Percentiles rank a stretch among this genome's conserved stretches.
phyloP scores from a whole-genome alignment of 208 protist species.

The Strigomonas galati region DNA sequence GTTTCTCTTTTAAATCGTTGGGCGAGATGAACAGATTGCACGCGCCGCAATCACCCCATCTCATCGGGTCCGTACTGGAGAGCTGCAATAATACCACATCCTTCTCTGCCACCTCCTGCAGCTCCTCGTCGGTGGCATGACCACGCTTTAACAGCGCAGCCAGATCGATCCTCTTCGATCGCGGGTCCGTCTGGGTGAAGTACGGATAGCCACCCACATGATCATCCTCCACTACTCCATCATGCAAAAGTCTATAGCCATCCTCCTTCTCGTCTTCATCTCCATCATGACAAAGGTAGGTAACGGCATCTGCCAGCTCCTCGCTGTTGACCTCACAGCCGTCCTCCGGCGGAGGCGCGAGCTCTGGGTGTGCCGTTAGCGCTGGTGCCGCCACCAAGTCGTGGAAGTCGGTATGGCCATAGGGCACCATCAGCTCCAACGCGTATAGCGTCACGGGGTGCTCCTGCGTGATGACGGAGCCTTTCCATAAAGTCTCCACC shows the following conservation, averaged over 20 bases:
- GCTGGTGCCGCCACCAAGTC: too few species aligned
- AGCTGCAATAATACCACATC: conserved; percentile 17
- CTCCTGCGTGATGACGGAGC: too few species aligned
- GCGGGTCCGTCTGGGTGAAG: conserved; percentile 22
- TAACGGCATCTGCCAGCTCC: not conserved
- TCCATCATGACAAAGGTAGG: not conserved
- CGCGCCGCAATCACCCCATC: conserved; percentile 16
- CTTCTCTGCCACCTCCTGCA: not conserved
- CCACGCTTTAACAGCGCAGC: too few species aligned
- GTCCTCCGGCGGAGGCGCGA: too few species aligned
- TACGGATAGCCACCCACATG: conserved; percentile 18
- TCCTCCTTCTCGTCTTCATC: not conserved
- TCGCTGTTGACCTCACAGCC: not conserved
- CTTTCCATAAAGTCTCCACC: too few species aligned
- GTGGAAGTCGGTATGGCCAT: too few species aligned
- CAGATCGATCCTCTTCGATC: not conserved
- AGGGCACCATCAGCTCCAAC: too few species aligned
- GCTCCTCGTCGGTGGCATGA: too few species aligned
- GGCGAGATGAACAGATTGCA: conserved; percentile 20
- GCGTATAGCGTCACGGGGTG: too few species aligned
- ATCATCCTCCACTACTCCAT: conserved; percentile 1
- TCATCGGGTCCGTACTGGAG: conserved; percentile 5
- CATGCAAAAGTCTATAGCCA: not conserved
- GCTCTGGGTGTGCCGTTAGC: too few species aligned
- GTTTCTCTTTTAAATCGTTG: conserved; percentile 7